Percentiles rank a stretch among this genome's conserved stretches.
These are phyloP conservation scores for Lodderomyces theae DNA, from an alignment of 1,139 yeast genomes.

Conservation along the genomic window DNA sequence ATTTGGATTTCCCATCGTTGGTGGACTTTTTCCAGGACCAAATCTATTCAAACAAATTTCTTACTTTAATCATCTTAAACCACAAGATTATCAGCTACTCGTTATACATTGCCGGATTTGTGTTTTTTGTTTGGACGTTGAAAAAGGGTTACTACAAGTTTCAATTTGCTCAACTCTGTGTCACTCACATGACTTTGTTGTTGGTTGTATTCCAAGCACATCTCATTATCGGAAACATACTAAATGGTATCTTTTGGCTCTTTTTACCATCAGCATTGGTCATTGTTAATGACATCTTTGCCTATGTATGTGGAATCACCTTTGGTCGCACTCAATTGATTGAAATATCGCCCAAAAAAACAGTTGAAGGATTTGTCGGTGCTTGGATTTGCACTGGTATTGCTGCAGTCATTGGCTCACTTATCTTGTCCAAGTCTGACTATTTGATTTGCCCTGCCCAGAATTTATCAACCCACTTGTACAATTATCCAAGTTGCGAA, in stretches of 20 bases:
- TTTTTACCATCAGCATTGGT: conserved; percentile 88
- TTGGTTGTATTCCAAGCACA: conserved; percentile 94
- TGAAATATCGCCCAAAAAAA: conserved; percentile 92
- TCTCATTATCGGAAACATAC: conserved; percentile 82
- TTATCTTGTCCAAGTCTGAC: conserved; percentile 59
- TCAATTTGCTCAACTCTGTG: conserved; percentile 91
- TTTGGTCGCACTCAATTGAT: conserved; percentile 92
- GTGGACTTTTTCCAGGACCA: conserved; percentile 55
- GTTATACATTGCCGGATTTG: conserved; percentile 82
- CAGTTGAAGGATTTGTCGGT: conserved; percentile 96
- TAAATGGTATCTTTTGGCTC: conserved; percentile 93
- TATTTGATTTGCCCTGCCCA: conserved; percentile 88
- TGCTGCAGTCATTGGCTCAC: conserved; percentile 67
- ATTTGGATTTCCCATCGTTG: conserved; percentile 82
- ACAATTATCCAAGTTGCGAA: conserved; percentile 58
- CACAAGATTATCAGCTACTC: conserved; percentile 85
- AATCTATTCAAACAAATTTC: conserved; percentile 43
- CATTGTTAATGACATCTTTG: conserved; percentile 92
- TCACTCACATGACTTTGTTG: conserved; percentile 90
- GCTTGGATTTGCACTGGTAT: conserved; percentile 94
- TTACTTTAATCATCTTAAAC: conserved; percentile 50
- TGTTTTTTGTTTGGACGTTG: conserved; percentile 84
- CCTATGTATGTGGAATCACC: conserved; percentile 94
- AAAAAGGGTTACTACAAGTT: conserved; percentile 86
- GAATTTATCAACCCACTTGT: conserved; percentile 55